Evolutionary conservation across 2,329 filamentous ascomycete genomes (phyloP).

Genomic region (Pseudogymnoascus sp.): DNA sequence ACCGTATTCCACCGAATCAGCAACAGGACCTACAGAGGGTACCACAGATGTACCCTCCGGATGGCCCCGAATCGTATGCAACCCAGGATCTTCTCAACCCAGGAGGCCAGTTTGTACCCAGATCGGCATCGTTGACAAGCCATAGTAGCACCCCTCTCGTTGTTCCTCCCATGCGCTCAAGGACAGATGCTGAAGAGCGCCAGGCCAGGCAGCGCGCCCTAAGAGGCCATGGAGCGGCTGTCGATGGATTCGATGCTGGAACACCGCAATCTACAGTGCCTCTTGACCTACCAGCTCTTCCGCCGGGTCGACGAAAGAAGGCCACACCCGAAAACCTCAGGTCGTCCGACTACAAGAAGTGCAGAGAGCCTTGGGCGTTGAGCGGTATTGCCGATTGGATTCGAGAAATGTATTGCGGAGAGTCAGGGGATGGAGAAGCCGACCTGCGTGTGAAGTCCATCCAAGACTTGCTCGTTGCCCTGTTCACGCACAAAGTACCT

Average conservation of each 20-base stretch:
- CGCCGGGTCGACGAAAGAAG: conserved; percentile 67
- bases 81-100: conserved; percentile 36
- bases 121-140: conserved; percentile 75
- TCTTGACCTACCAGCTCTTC: conserved; percentile 78
- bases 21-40: conserved; percentile 42
- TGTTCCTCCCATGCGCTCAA: conserved; percentile 77
- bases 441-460: conserved; percentile 80
- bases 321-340: conserved; percentile 82
- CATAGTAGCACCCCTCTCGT: conserved; percentile 74
- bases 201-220: conserved; percentile 45
- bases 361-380: conserved; percentile 84
- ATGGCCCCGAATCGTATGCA: conserved; percentile 24
- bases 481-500: conserved; percentile 91
- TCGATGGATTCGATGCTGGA: conserved; percentile 49
- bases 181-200: conserved; percentile 75
- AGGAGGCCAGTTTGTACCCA: conserved; percentile 41
- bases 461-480: conserved; percentile 74
- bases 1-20: conserved; percentile 41
- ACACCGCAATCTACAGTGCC: conserved; percentile 46
- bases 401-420: conserved; percentile 59
- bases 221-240: conserved; percentile 39
- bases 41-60: conserved; percentile 25
- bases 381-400: conserved; percentile 84
- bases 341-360: conserved; percentile 72
- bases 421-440: conserved; percentile 63